Evolutionary conservation across 331 rosid species (phyloP), one percentile per base, ranked within the genome.

Genomic region (Malus hybrid): DNA sequence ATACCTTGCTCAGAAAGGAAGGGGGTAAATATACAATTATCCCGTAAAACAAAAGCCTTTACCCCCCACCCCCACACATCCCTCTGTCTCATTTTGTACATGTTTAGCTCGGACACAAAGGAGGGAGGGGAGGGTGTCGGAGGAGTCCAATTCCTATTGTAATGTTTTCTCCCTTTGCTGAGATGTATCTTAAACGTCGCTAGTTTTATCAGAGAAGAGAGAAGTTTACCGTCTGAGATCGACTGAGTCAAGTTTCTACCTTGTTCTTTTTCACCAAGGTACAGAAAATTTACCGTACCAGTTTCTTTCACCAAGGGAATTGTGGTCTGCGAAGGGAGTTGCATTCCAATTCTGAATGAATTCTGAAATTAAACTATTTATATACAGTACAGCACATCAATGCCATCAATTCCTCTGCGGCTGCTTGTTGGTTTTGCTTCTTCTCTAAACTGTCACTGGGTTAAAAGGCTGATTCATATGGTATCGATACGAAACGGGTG

Each of bases 1-100:
- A 22, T 92, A 83, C 82, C 79, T 86, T 24, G 79, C 84, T 75
- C 79, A 48, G n/a, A 64, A n/a, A 69, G 82, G 83, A 44, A 72
- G 82, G 76, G 78, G 34, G 73, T 81, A 81, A 72, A 13, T 39
- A 58, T 61, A 44, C 16, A 3, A 6, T 15, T 16, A 15, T 5
- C 20, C 53, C 32, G 26, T 68, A 44, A 14, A 53, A 58, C 16
- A 33, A 80, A 68, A 32, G 50, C 63, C 69, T 34, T 58, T 15
- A 24, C 10, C 36, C 36, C 44, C 63, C 63, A 19, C 34, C 20
- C 64, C 13, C 62, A 26, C 64, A n/a, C 55, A 28, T 3, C 30
- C 34, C 11, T 3, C 4, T 56, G 32, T 52, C 22, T 22, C 65
- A 53, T 46, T 53, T 53, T 83, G 89, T 88, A 86, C 85, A 90